Conservation (phyloP, 2,329 filamentous ascomycete species). For the Colletotrichum sp. region DNA sequence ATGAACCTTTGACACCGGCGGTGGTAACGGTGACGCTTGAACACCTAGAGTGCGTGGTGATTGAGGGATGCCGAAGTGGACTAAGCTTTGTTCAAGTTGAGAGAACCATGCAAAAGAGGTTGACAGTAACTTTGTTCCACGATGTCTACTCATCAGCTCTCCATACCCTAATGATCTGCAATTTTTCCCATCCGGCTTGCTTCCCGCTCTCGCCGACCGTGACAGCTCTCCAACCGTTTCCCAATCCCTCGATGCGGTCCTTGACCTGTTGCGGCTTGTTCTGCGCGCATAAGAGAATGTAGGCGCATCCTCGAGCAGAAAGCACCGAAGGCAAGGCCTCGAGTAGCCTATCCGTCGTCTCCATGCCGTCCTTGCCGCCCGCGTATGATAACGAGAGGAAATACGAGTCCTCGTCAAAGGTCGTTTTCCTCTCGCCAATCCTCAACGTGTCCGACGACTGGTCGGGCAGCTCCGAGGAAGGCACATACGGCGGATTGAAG, state of each 20-base stretch:
- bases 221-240: slow-evolving; percentile 70
- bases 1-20: background rate
- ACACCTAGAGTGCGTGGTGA: background rate
- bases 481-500: slow-evolving; percentile 98
- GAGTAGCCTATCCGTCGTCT: slow-evolving; percentile 83
- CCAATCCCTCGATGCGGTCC: slow-evolving; percentile 51
- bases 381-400: slow-evolving; percentile 87
- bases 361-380: slow-evolving; percentile 90
- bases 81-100: background rate
- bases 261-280: slow-evolving; percentile 84
- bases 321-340: slow-evolving; percentile 70
- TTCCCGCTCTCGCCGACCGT: slow-evolving; percentile 84
- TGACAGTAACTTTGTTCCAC: background rate
- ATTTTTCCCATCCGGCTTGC: slow-evolving; percentile 91
- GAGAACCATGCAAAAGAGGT: background rate
- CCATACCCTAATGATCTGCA: slow-evolving; percentile 90
- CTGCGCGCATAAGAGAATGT: slow-evolving; percentile 87
- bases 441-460: slow-evolving; percentile 1
- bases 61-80: background rate
- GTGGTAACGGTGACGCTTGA: background rate
- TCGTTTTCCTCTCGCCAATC: slow-evolving; percentile 34
- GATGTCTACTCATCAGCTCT: slow-evolving; percentile 40
- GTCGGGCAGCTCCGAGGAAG: slow-evolving; percentile 75
- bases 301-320: slow-evolving; percentile 75
- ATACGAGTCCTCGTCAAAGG: slow-evolving; percentile 82